phyloP scores from a whole-genome alignment of 2,329 filamentous ascomycete species.

The Diaporthe eres region DNA sequence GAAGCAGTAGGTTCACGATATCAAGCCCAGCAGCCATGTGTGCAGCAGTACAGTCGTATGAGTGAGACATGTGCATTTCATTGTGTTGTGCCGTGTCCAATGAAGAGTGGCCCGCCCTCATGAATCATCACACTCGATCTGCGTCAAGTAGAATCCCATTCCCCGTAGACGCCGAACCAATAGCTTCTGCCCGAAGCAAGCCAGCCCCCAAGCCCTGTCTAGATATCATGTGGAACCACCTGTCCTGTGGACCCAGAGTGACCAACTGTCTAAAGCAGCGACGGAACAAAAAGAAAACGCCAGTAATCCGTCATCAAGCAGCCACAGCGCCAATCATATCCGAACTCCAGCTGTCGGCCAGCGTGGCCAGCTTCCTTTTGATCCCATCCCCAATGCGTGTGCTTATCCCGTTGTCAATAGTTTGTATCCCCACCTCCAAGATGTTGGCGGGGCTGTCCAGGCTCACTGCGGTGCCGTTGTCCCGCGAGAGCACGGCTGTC shows the following conservation, averaged over 20 bases:
- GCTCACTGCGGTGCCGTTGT: slow-evolving; percentile 51
- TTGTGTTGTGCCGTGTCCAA: background rate
- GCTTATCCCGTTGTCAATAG: slow-evolving; percentile 57
- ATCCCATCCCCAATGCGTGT: slow-evolving; percentile 62
- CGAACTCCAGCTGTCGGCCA: slow-evolving; percentile 57
- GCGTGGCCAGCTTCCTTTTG: slow-evolving; percentile 56
- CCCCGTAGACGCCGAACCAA: slow-evolving; percentile 26
- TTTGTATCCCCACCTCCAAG: slow-evolving; percentile 56
- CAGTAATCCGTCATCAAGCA: background rate
- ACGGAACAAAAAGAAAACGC: background rate
- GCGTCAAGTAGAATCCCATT: background rate
- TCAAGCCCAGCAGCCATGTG: background rate
- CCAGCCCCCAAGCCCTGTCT: slow-evolving; percentile 19
- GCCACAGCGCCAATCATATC: slow-evolving; percentile 43
- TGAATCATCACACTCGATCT: slow-evolving; percentile 18
- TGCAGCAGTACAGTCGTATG: background rate
- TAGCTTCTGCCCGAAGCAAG: slow-evolving; percentile 19
- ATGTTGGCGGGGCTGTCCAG: slow-evolving; percentile 57
- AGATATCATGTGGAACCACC: slow-evolving; percentile 17
- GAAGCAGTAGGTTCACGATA: background rate
- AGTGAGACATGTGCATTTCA: slow-evolving; percentile 10
- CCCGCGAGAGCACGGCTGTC: slow-evolving; percentile 53
- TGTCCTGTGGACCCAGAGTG: slow-evolving; percentile 3
- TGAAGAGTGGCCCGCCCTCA: slow-evolving; percentile 1
- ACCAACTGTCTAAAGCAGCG: slow-evolving; percentile 4